These are phyloP conservation scores for Phaffia rhodozyma DNA, from an alignment of 1,284 basidiomycete genomes.

Conservation along the genomic window DNA sequence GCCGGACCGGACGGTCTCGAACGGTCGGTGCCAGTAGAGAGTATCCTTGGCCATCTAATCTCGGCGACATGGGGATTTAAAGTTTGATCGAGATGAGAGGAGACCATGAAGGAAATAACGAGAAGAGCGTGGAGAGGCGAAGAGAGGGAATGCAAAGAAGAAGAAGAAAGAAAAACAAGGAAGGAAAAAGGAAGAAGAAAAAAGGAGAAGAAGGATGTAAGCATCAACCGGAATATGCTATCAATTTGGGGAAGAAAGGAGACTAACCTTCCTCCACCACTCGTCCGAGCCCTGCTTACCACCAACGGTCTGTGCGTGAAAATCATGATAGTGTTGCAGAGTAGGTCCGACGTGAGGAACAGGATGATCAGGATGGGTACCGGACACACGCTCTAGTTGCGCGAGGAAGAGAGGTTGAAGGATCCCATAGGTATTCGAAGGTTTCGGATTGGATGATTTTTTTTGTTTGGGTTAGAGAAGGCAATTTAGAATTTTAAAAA, in stretches of 20 bases:
- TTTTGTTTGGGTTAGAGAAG: no score
- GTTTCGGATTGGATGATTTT: no score
- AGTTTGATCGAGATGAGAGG: no score
- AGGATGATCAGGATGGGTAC: conserved; percentile 8
- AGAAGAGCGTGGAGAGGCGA: background rate
- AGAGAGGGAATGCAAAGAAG: background rate
- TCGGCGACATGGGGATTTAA: no score
- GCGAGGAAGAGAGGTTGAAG: background rate
- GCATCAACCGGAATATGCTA: no score
- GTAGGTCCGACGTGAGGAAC: conserved; percentile 48
- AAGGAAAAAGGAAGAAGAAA: background rate
- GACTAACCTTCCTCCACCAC: conserved; percentile 74
- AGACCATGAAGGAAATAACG: conserved; percentile 12
- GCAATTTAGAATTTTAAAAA: no score
- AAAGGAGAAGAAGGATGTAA: background rate
- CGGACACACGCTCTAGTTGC: background rate
- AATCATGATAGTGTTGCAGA: conserved; percentile 53
- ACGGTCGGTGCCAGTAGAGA: conserved; percentile 82
- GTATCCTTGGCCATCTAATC: conserved; percentile 72
- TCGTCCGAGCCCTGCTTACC: conserved; percentile 50
- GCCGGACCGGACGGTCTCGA: conserved; percentile 77
- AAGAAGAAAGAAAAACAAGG: background rate
- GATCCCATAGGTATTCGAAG: background rate
- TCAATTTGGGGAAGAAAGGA: background rate
- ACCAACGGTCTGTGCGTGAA: conserved; percentile 61